A percentile compares a stretch with the other conserved stretches of the same genome.
Evolutionary conservation across 345 rosid species (phyloP).

Genomic region (thale cress (Arabidopsis thaliana)): DNA sequence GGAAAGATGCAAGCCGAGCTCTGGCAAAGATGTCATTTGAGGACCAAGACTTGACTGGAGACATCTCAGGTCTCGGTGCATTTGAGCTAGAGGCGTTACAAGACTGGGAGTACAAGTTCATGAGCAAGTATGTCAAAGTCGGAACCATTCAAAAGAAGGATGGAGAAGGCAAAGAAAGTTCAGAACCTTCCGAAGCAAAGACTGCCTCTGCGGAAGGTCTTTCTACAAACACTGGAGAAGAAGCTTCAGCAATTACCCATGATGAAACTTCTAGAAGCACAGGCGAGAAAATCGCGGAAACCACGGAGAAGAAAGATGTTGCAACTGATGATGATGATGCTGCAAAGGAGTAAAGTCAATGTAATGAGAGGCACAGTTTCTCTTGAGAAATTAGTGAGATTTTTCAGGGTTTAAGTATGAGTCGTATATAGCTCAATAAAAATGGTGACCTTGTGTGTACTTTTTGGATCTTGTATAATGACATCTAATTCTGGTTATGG

Average conservation of each 20-base stretch:
- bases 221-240: slow-evolving; percentile 38
- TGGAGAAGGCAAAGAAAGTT: slow-evolving; percentile 54
- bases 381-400: slow-evolving; percentile 1
- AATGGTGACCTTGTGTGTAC: slow-evolving; percentile 9
- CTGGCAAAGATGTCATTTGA: slow-evolving; percentile 99
- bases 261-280: slow-evolving; percentile 35
- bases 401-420: slow-evolving; percentile 20
- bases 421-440: slow-evolving; percentile 43
- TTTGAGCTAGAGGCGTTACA: slow-evolving; percentile 90
- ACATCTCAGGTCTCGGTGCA: slow-evolving; percentile 88
- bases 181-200: slow-evolving; percentile 50
- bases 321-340: slow-evolving; percentile 31
- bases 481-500: slow-evolving; percentile 20
- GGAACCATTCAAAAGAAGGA: slow-evolving; percentile 67
- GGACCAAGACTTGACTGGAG: slow-evolving; percentile 86
- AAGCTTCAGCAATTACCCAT: slow-evolving; percentile 25
- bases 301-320: slow-evolving; percentile 31
- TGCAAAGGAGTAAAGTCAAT: slow-evolving; percentile 26
- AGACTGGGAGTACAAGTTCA: slow-evolving; percentile 99
- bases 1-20: slow-evolving; percentile 98
- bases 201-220: slow-evolving; percentile 52
- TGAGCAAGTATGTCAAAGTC: slow-evolving; percentile 93
- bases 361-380: neutral
- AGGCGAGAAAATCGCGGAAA: slow-evolving; percentile 23
- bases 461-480: slow-evolving; percentile 15